Conservation (phyloP, 2,329 filamentous ascomycete genomes). For the Aquanectria penicillioides region DNA sequence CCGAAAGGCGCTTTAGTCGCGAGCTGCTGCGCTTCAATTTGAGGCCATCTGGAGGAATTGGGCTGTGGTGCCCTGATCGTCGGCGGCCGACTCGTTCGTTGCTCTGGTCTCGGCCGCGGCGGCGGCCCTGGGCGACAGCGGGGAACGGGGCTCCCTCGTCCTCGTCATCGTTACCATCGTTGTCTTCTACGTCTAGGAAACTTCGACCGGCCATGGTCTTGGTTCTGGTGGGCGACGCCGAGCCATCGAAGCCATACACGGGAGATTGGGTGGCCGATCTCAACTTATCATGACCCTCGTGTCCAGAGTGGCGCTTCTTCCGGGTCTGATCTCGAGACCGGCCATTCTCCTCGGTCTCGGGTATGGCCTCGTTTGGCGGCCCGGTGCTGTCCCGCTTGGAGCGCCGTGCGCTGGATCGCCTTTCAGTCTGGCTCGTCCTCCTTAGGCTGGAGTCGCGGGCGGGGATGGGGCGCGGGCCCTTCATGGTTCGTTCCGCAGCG, state of each 20-base stretch:
- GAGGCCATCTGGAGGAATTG: slow-evolving; percentile 57
- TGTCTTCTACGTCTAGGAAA: slow-evolving; percentile 43
- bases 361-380: slow-evolving; percentile 52
- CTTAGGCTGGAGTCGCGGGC: slow-evolving; percentile 74
- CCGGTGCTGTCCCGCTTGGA: slow-evolving; percentile 59
- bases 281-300: slow-evolving; percentile 14
- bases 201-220: slow-evolving; percentile 32
- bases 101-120: slow-evolving; percentile 60
- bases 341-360: slow-evolving; percentile 52
- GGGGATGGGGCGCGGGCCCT: slow-evolving; percentile 67
- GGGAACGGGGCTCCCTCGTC: slow-evolving; percentile 78
- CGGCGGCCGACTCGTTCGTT: slow-evolving; percentile 56
- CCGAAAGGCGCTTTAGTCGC: slow-evolving; percentile 67
- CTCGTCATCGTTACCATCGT: slow-evolving; percentile 47
- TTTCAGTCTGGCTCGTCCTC: slow-evolving; percentile 63
- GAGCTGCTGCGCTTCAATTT: slow-evolving; percentile 66
- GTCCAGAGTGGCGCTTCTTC: slow-evolving; percentile 27
- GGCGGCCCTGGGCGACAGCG: slow-evolving; percentile 69
- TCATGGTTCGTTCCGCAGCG: slow-evolving; percentile 37
- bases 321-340: slow-evolving; percentile 32
- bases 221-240: slow-evolving; percentile 27
- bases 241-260: slow-evolving; percentile 37
- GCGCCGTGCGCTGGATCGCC: slow-evolving; percentile 62
- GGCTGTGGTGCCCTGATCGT: slow-evolving; percentile 59
- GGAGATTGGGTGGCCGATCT: slow-evolving; percentile 24